Conservation (phyloP, 2,329 filamentous ascomycete genomes). For the Cladophialophora psammophila region DNA sequence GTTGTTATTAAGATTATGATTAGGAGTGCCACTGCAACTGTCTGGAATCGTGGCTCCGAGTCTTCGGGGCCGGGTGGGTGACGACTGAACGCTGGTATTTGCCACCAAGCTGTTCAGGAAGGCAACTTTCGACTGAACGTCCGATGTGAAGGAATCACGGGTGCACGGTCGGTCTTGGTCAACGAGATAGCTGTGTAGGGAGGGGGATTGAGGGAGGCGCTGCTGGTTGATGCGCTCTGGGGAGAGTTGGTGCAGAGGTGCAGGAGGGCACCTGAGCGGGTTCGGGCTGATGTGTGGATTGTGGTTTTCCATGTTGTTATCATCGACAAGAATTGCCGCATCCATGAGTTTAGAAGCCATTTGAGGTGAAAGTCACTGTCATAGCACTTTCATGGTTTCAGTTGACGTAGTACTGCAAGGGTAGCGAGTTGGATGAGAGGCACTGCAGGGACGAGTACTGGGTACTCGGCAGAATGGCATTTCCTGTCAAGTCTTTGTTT, state of each 20-base stretch:
- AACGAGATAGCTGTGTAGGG: slow-evolving; percentile 43
- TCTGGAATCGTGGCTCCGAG: neutral
- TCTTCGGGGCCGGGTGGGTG: slow-evolving; percentile 29
- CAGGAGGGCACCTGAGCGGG: slow-evolving; percentile 40
- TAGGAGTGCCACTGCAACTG: slow-evolving; percentile 43
- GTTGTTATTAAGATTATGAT: slow-evolving; percentile 42
- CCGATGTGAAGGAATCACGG: slow-evolving; percentile 49
- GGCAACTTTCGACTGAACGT: slow-evolving; percentile 58
- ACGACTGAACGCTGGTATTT: slow-evolving; percentile 39
- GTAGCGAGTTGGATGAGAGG: neutral
- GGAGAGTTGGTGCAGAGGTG: slow-evolving; percentile 54
- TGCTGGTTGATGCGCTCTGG: slow-evolving; percentile 59
- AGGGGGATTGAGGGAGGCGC: slow-evolving; percentile 51
- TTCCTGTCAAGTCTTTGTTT: slow-evolving; percentile 20
- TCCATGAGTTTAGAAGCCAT: slow-evolving; percentile 15
- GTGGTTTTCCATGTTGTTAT: slow-evolving; percentile 27
- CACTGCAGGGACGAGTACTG: neutral
- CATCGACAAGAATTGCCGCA: slow-evolving; percentile 23
- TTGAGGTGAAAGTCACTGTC: neutral
- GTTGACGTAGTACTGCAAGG: neutral
- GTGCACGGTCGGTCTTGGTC: slow-evolving; percentile 41
- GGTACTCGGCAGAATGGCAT: neutral
- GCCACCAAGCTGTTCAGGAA: slow-evolving; percentile 53
- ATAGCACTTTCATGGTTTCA: slow-evolving; percentile 11
- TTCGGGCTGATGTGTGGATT: slow-evolving; percentile 27